Conservation (phyloP, 2,329 filamentous ascomycete species). For the Aspergillus tubingensis region DNA sequence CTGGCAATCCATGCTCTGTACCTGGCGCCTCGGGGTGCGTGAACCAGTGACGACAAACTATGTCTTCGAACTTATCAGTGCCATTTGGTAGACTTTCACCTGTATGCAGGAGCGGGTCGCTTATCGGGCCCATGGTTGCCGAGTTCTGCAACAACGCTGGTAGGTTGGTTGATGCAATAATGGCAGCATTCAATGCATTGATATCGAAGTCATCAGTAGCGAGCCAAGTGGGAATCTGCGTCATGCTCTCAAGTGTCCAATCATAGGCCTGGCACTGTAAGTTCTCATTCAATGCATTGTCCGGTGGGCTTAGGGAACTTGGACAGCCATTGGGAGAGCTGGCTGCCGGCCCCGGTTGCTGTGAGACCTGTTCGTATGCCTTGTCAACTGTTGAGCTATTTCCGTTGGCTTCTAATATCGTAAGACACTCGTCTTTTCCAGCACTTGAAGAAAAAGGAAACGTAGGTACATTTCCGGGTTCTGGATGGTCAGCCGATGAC, state of each 20-base stretch:
- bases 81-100: neutral
- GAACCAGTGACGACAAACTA: neutral
- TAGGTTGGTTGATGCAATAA: conserved; percentile 8
- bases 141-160: neutral
- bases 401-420: neutral
- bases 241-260: conserved; percentile 11
- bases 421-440: neutral
- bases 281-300: neutral
- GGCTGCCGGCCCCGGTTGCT: too few species aligned
- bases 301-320: neutral
- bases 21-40: neutral
- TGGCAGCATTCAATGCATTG: conserved; percentile 20
- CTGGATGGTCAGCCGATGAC: neutral
- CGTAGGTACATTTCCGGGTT: neutral
- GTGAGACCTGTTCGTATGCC: neutral
- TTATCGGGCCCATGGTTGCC: neutral
- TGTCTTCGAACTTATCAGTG: neutral
- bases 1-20: neutral
- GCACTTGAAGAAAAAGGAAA: too few species aligned
- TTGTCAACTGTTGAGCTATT: neutral
- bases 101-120: neutral
- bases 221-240: conserved; percentile 22
- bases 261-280: neutral
- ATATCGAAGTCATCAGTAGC: conserved; percentile 27
- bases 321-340: too few species aligned